A percentile compares a stretch with the other conserved stretches of the same genome.
Conservation (phyloP, 345 rosid genomes). For the Brassica cretica region DNA sequence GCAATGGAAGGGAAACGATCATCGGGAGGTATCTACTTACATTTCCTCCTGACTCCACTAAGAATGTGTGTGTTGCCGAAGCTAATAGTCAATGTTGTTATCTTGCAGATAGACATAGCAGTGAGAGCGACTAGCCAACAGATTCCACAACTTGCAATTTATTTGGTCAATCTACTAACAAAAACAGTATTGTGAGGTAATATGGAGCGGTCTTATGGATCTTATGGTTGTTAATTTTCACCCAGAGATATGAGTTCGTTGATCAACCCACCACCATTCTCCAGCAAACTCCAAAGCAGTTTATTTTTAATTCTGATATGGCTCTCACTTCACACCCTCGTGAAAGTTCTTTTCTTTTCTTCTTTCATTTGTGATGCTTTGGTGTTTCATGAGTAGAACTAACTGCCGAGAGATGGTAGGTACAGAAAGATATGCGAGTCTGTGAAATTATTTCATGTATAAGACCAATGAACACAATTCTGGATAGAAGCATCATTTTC, state of each 20-base stretch:
- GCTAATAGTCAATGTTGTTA: slow-evolving; percentile 15
- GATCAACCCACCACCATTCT: slow-evolving; percentile 39
- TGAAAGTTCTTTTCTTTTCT: not conserved
- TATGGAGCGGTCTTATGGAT: slow-evolving; percentile 28
- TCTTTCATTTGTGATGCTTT: slow-evolving; percentile 19
- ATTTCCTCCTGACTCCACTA: not conserved
- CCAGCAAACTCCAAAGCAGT: slow-evolving; percentile 31
- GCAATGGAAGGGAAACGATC: slow-evolving; percentile 97
- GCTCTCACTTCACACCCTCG: slow-evolving; percentile 17
- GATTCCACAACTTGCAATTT: slow-evolving; percentile 30
- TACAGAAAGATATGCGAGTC: slow-evolving; percentile 25
- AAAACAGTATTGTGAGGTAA: slow-evolving; percentile 36
- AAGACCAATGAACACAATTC: slow-evolving; percentile 3
- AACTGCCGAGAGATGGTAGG: slow-evolving; percentile 32
- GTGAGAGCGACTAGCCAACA: slow-evolving; percentile 82
- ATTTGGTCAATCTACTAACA: slow-evolving; percentile 40
- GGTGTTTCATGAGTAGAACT: slow-evolving; percentile 31
- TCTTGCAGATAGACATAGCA: slow-evolving; percentile 74
- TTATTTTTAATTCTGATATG: slow-evolving; percentile 36
- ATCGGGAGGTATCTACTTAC: slow-evolving; percentile 57
- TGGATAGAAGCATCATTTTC: slow-evolving; percentile 24
- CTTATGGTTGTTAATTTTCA: slow-evolving; percentile 35
- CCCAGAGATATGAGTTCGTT: slow-evolving; percentile 30
- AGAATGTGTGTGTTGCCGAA: not conserved
- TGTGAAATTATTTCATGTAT: slow-evolving; percentile 39